These are phyloP conservation scores for Ogataea salicorniae DNA, from an alignment of 805 yeast genomes.

Conservation along the genomic window DNA sequence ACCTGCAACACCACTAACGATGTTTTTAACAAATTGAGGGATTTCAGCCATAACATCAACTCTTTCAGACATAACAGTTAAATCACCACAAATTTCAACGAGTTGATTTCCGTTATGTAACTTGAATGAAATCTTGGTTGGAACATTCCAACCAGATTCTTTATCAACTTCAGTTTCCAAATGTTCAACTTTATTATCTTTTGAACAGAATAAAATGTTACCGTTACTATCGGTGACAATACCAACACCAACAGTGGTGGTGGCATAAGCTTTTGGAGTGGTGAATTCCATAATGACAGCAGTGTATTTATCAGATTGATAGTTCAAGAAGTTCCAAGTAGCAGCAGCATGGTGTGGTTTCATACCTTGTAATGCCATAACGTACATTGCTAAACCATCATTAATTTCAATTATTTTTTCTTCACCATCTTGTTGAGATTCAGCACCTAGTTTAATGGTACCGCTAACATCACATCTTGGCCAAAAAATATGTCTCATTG, in stretches of 20 bases:
- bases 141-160: constrained; percentile 90
- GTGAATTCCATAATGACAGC: constrained; percentile 93
- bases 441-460: constrained; percentile 40
- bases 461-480: constrained; percentile 80
- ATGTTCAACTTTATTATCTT: constrained; percentile 62
- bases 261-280: constrained; percentile 86
- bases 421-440: constrained; percentile 11
- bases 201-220: constrained; percentile 55
- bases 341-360: constrained; percentile 99
- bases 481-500: constrained; percentile 96
- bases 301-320: constrained; percentile 68
- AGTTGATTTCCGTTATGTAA: constrained; percentile 37
- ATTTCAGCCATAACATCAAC: constrained; percentile 98
- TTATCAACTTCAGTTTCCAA: constrained; percentile 53
- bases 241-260: constrained; percentile 75
- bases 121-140: constrained; percentile 58
- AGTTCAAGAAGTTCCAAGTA: constrained; percentile 89
- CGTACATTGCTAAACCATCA: constrained; percentile 67
- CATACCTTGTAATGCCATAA: constrained; percentile 97
- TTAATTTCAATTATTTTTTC: constrained; percentile 22
- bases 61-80: constrained; percentile 68
- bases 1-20: constrained; percentile 92
- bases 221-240: constrained; percentile 62
- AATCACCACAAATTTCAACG: constrained; percentile 54
- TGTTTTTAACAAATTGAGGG: constrained; percentile 87